Percentiles rank a stretch among this genome's conserved stretches.
These are phyloP conservation scores for Phialocephala subalpina DNA, from an alignment of 2,329 filamentous ascomycete species.

Conservation along the genomic window DNA sequence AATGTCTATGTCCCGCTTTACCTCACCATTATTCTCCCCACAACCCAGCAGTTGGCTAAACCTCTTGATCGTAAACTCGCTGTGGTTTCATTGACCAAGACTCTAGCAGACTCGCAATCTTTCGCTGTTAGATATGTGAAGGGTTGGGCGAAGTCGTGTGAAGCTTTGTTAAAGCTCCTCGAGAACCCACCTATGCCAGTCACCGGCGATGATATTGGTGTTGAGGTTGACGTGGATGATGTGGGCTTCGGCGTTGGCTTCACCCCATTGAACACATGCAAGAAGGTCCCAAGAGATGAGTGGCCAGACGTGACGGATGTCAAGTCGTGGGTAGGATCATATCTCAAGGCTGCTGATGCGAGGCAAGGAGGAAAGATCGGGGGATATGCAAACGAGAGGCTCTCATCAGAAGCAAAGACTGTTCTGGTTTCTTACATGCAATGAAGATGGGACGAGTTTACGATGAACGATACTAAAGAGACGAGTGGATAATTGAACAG, in stretches of 20 bases:
- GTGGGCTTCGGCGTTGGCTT: constrained; percentile 95
- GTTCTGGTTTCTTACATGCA: constrained; percentile 57
- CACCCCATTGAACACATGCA: constrained; percentile 91
- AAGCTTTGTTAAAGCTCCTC: constrained; percentile 86
- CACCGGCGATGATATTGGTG: constrained; percentile 77
- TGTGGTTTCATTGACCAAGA: constrained; percentile 92
- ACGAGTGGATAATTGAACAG: background rate
- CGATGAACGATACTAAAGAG: constrained; percentile 16
- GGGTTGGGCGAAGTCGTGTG: constrained; percentile 91
- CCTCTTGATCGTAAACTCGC: constrained; percentile 93
- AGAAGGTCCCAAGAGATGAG: constrained; percentile 75
- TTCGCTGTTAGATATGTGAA: constrained; percentile 86
- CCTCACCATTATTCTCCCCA: constrained; percentile 83
- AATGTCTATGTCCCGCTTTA: constrained; percentile 87
- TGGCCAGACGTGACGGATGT: constrained; percentile 87
- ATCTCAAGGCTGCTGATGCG: constrained; percentile 77
- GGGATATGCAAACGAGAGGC: constrained; percentile 74
- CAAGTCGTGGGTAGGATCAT: constrained; percentile 74
- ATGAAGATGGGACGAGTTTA: constrained; percentile 33
- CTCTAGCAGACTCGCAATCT: constrained; percentile 82
- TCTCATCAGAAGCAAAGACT: constrained; percentile 65
- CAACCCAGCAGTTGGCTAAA: constrained; percentile 86
- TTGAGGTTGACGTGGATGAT: constrained; percentile 92
- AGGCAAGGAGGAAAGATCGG: constrained; percentile 76
- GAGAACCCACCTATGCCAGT: constrained; percentile 81